A percentile compares a stretch with the other conserved stretches of the same genome.
Conservation (phyloP, 306 rosid genomes). For the Begonia loranthoides region DNA sequence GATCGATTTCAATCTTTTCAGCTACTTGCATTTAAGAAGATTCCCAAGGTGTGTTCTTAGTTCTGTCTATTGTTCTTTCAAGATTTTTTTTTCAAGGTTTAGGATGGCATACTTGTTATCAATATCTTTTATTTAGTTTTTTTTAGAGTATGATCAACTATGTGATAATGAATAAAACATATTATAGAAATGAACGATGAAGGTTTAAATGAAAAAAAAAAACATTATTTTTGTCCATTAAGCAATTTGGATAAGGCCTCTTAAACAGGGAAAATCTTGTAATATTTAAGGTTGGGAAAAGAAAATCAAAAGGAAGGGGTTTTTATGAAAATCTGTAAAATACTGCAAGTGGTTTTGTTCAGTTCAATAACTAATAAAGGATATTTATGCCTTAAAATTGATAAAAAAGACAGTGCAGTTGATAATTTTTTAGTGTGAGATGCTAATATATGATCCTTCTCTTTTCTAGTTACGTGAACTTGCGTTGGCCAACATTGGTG, state of each 20-base stretch:
- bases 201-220: too few relatives aligned
- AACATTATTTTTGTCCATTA: too few relatives aligned
- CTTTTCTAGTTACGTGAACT: conserved; percentile 59
- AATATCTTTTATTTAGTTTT: too few relatives aligned
- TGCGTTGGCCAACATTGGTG: conserved; percentile 77
- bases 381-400: background rate
- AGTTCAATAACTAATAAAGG: background rate
- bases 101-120: too few relatives aligned
- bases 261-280: too few relatives aligned
- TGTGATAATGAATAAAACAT: too few relatives aligned
- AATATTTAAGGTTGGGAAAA: background rate
- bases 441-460: conserved; percentile 6
- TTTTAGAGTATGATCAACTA: too few relatives aligned
- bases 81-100: too few relatives aligned
- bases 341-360: background rate
- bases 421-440: conserved; percentile 2
- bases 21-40: conserved; percentile 75
- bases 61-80: background rate
- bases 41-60: conserved; percentile 48
- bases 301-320: background rate
- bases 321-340: background rate
- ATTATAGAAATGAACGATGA: too few relatives aligned
- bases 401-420: background rate
- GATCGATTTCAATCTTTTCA: conserved; percentile 78
- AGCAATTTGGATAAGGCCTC: too few relatives aligned